Conservation (phyloP, 2,329 filamentous ascomycete species). For the Leptographium radiaticola region DNA sequence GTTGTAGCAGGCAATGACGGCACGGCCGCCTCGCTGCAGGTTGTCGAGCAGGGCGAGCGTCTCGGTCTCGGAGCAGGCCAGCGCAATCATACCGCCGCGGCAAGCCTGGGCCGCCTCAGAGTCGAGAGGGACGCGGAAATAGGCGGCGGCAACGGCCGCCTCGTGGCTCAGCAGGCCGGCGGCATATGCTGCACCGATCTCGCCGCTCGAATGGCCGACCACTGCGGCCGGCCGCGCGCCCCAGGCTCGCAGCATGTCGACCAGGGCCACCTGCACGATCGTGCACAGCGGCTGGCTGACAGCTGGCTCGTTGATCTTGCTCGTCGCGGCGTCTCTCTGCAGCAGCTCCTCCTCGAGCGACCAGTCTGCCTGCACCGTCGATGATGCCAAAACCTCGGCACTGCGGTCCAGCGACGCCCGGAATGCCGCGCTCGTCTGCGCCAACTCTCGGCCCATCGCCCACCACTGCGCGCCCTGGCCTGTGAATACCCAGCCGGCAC, state of each 20-base stretch:
- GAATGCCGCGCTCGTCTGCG: conserved; percentile 5
- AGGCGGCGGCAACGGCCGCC: conserved; percentile 31
- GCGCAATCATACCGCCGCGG: conserved; percentile 34
- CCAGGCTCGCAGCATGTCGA: conserved; percentile 24
- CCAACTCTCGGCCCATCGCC: conserved; percentile 21
- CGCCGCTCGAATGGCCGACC: conserved; percentile 36
- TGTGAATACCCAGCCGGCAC: conserved; percentile 14
- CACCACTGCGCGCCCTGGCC: conserved; percentile 18
- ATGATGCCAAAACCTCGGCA: conserved; percentile 16
- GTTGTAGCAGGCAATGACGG: conserved; percentile 21
- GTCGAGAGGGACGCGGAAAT: conserved; percentile 27
- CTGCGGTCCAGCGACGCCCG: conserved; percentile 10
- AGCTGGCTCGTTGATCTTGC: conserved; percentile 23
- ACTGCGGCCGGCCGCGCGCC: conserved; percentile 22
- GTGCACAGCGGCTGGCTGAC: conserved; percentile 29
- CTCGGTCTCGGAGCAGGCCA: conserved; percentile 23
- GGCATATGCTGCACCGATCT: conserved; percentile 37
- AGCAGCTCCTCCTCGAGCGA: conserved; percentile 24
- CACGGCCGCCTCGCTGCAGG: conserved; percentile 15
- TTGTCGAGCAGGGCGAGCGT: conserved; percentile 15
- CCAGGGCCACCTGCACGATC: conserved; percentile 33
- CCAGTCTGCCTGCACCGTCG: conserved; percentile 21
- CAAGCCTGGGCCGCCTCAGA: conserved; percentile 7
- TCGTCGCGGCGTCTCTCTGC: conserved; percentile 18
- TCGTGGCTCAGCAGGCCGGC: conserved; percentile 26